phyloP scores from a whole-genome alignment of 202 grass and related monocot species.

The Alloteropsis angusta region DNA sequence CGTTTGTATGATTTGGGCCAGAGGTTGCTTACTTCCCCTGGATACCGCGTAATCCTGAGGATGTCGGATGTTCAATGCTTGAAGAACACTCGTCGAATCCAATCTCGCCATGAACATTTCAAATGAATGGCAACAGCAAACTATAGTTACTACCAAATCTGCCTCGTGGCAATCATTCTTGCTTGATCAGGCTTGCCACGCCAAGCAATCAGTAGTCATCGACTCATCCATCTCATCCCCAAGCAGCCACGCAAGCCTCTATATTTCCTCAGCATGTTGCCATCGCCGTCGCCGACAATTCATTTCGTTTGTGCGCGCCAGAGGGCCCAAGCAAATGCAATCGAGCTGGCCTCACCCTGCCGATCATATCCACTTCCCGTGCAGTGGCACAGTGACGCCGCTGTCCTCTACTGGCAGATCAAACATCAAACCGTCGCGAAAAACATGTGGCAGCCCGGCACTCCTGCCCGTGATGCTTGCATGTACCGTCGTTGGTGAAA shows the following conservation, averaged over 20 bases:
- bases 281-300: not conserved
- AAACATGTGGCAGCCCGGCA: constrained; percentile 17
- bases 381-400: not conserved
- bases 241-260: not conserved
- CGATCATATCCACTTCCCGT: constrained; percentile 1
- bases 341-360: not conserved
- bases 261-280: not conserved
- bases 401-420: not conserved
- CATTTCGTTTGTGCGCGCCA: not conserved
- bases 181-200: not conserved
- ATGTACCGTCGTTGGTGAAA: not conserved
- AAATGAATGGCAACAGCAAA: not conserved
- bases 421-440: not conserved
- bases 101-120: too few relatives aligned
- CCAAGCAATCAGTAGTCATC: not conserved
- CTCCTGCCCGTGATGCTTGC: not conserved
- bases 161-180: not conserved
- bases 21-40: too few relatives aligned
- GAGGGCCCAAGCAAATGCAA: not conserved
- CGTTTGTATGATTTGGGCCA: too few relatives aligned
- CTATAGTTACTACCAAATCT: not conserved
- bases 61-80: too few relatives aligned
- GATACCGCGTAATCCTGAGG: too few relatives aligned
- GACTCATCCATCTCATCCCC: not conserved
- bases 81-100: too few relatives aligned